Conservation (phyloP, 805 yeast genomes). For the Blastobotrys mokoenaii region DNA sequence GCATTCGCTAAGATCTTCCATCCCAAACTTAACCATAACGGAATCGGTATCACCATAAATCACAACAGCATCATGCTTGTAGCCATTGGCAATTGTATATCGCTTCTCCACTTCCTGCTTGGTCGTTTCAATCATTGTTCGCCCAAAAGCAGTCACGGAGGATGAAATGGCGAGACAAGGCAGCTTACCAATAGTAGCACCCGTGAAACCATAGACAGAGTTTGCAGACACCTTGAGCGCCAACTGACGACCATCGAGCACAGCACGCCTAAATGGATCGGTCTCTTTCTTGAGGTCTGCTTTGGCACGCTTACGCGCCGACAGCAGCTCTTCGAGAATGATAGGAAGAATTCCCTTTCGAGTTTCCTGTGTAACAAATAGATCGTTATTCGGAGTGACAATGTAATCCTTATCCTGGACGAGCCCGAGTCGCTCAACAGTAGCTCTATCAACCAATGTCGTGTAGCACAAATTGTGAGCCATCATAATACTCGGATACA, state of each 20-base stretch:
- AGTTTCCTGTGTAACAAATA: slow-evolving; percentile 60
- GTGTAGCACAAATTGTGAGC: slow-evolving; percentile 97
- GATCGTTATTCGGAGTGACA: slow-evolving; percentile 85
- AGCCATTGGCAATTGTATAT: slow-evolving; percentile 77
- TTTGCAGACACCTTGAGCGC: slow-evolving; percentile 96
- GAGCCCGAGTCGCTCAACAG: slow-evolving; percentile 57
- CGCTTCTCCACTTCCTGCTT: slow-evolving; percentile 75
- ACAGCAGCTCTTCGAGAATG: slow-evolving; percentile 75
- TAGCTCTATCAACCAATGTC: slow-evolving; percentile 61
- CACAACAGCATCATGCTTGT: slow-evolving; percentile 75
- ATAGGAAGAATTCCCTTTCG: slow-evolving; percentile 88
- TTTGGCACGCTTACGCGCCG: slow-evolving; percentile 91
- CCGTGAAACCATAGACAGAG: slow-evolving; percentile 98
- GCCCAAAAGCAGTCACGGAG: slow-evolving; percentile 90
- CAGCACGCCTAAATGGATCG: slow-evolving; percentile 90
- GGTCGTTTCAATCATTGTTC: slow-evolving; percentile 92
- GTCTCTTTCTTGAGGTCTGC: slow-evolving; percentile 83
- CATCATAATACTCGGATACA: slow-evolving; percentile 98
- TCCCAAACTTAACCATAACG: slow-evolving; percentile 97
- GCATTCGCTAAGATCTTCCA: slow-evolving; percentile 65
- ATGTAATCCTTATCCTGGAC: slow-evolving; percentile 72
- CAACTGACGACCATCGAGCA: slow-evolving; percentile 91
- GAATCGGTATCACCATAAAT: slow-evolving; percentile 99
- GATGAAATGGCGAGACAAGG: slow-evolving; percentile 97
- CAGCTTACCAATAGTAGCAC: slow-evolving; percentile 94